A percentile compares a stretch with the other conserved stretches of the same genome.
These are phyloP conservation scores for Schwanniomyces polymorphus DNA, from an alignment of 805 yeast species.

Conservation along the genomic window DNA sequence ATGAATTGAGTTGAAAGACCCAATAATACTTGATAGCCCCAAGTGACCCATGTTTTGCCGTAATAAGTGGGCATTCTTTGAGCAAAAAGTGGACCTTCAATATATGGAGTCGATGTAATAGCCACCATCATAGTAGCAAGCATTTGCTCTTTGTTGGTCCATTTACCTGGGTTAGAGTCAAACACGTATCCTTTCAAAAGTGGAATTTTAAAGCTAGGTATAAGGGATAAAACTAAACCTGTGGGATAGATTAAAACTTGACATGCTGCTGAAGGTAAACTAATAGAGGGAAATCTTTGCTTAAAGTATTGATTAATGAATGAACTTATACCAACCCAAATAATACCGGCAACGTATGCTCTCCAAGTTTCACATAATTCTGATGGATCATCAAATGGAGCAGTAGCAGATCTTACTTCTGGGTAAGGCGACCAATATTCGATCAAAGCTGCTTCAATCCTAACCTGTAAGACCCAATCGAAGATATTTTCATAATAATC, in stretches of 20 bases:
- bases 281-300: conserved; percentile 51
- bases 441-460: conserved; percentile 42
- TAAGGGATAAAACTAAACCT: conserved; percentile 32
- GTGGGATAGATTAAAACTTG: conserved; percentile 47
- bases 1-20: conserved; percentile 23
- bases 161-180: conserved; percentile 6
- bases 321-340: conserved; percentile 53
- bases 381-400: conserved; percentile 36
- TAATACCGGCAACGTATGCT: conserved; percentile 51
- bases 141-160: conserved; percentile 7
- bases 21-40: conserved; percentile 22
- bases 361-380: conserved; percentile 38
- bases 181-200: conserved; percentile 7
- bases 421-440: conserved; percentile 32
- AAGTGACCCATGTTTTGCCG: conserved; percentile 5
- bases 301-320: conserved; percentile 57
- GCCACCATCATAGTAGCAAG: conserved; percentile 7
- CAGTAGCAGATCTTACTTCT: conserved; percentile 30
- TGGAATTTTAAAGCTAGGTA: conserved; percentile 33
- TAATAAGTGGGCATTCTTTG: conserved; percentile 4
- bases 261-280: conserved; percentile 38
- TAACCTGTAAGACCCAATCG: conserved; percentile 23
- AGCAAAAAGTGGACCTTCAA: conserved; percentile 5
- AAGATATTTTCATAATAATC: conserved; percentile 11
- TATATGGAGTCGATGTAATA: conserved; percentile 3